Conservation (phyloP, 441 rosid species). For the Syzygium syzygioides region DNA sequence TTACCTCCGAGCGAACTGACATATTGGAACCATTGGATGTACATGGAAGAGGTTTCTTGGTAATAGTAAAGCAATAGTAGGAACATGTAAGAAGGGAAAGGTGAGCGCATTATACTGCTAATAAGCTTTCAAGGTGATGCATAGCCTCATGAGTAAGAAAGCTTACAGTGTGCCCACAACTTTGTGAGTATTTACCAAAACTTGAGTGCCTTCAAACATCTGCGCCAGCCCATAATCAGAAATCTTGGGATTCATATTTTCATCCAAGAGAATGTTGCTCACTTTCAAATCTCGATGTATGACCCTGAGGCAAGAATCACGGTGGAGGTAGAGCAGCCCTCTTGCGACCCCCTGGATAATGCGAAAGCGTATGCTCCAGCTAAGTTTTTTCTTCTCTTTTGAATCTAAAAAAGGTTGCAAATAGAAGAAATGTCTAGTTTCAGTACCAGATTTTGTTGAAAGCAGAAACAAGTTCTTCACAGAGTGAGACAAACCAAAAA, state of each 20-base stretch:
- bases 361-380: not conserved
- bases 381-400: not conserved
- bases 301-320: not conserved
- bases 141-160: not conserved
- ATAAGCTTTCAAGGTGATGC: not conserved
- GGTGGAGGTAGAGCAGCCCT: slow-evolving; percentile 7
- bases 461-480: not conserved
- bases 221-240: slow-evolving; percentile 5
- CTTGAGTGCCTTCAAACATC: slow-evolving; percentile 3
- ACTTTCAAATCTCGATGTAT: slow-evolving; percentile 7
- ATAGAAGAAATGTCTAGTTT: not conserved
- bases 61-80: not conserved
- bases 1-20: not conserved
- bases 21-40: not conserved
- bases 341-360: not conserved
- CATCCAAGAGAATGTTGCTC: slow-evolving; percentile 5
- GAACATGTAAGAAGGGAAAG: not conserved
- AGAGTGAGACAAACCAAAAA: not conserved
- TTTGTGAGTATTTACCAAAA: not conserved
- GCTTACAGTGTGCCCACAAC: slow-evolving; percentile 12
- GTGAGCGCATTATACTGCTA: not conserved
- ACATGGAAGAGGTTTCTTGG: not conserved
- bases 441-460: not conserved
- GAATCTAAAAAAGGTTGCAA: not conserved
- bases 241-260: slow-evolving; percentile 1